Conservation (phyloP, 768 basidiomycete species). For the Xanthoconium purpureum region DNA sequence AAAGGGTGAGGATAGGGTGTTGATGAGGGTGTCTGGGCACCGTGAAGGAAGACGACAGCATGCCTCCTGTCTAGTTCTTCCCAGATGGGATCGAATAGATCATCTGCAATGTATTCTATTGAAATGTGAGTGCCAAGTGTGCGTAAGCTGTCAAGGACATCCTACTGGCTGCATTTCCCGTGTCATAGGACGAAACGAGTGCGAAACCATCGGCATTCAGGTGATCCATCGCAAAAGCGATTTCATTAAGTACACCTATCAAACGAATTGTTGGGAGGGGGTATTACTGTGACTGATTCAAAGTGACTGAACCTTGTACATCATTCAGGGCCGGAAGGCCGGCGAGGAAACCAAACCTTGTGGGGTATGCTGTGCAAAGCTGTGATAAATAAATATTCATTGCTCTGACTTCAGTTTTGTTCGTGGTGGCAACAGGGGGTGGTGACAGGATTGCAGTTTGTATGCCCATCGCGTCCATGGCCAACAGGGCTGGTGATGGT, state of each 20-base stretch:
- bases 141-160: neutral
- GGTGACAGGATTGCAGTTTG: constrained; percentile 65
- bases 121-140: constrained; percentile 2
- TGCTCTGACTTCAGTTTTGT: constrained; percentile 40
- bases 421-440: constrained; percentile 51
- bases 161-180: constrained; percentile 52
- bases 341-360: constrained; percentile 69
- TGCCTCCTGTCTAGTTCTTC: constrained; percentile 58
- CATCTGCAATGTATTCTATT: constrained; percentile 65
- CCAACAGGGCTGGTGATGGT: constrained; percentile 52
- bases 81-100: constrained; percentile 65
- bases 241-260: constrained; percentile 57
- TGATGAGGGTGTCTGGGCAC: constrained; percentile 62
- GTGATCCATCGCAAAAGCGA: constrained; percentile 57
- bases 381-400: constrained; percentile 48
- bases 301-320: constrained; percentile 44
- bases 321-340: constrained; percentile 61
- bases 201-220: constrained; percentile 64
- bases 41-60: constrained; percentile 70
- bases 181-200: constrained; percentile 65
- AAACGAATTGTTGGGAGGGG: constrained; percentile 4
- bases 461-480: constrained; percentile 59
- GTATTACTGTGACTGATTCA: neutral
- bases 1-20: constrained; percentile 60
- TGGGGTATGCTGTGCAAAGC: constrained; percentile 48